Evolutionary conservation across 495 filamentous ascomycete genomes (phyloP), one percentile per base, ranked within the genome.

Genomic region (Sporormia fimetaria): DNA sequence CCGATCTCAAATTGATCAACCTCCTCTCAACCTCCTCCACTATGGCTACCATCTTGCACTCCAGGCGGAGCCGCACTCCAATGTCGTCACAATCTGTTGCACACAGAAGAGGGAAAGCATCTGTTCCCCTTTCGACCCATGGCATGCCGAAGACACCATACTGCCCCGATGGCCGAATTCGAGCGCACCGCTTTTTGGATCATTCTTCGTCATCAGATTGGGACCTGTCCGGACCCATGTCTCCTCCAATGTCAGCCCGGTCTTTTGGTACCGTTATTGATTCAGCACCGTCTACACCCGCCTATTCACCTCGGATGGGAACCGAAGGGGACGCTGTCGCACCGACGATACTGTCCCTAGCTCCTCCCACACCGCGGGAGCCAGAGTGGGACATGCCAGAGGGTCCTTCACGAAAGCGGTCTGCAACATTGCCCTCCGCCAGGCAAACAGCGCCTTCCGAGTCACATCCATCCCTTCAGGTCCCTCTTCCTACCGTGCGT

Each of bases 241-340:
- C 44, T 3, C 49, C 50, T 2, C 50, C 50, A 4, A 37, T 54
- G 40, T 54, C 50, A 1, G 44, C 50, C 0, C 35, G 30, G 22
- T 47, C 44, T 0, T 54, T 54, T 18, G 33, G 40, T 16, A 54
- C 50, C 3, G 48, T 54, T 16, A 49, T 44, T 31, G 50, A 47
- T 8, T 54, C 50, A 7, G 44, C 34, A 25, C 47, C 47, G 6
- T 50, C 47, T 3, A 39, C 47, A 2, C 44, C 50, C 12, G 37
- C 44, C 3, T 49, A 35, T 23, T 54, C 50, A 17, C 50, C 50
- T 4, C 12, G 41, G 11, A 10, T 12, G 1, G 40, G 29, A 24
- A 34, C 38, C 6, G 12, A 36, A 4, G 39, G 47, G 40, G 47
- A 50, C 16, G 11, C 36, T 47, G 15, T 47, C 44, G 30, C 49